Evolutionary conservation across 2,329 filamentous ascomycete species (phyloP).

Genomic region (Penicillium brasilianum): DNA sequence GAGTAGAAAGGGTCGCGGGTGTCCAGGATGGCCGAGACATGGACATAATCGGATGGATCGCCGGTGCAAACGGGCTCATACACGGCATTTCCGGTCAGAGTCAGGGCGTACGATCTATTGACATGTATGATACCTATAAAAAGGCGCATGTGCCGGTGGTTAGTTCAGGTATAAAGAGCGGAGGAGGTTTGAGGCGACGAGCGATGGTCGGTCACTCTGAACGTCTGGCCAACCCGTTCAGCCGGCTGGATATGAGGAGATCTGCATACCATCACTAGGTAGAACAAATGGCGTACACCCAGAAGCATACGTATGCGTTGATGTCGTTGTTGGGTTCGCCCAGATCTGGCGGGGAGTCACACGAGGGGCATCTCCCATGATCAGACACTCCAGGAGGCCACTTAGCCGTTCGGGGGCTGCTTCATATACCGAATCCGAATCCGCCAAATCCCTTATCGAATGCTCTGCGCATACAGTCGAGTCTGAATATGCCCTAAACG

Average conservation of each 20-base stretch:
- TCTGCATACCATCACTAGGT: constrained; percentile 59
- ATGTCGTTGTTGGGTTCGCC: constrained; percentile 46
- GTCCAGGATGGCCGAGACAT: constrained; percentile 63
- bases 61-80: constrained; percentile 57
- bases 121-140: constrained; percentile 47
- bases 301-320: constrained; percentile 44
- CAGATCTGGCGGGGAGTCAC: constrained; percentile 48
- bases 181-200: background rate
- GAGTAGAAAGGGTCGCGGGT: constrained; percentile 89
- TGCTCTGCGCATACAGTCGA: constrained; percentile 4
- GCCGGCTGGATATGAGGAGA: background rate
- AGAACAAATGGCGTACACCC: constrained; percentile 68
- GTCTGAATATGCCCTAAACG: constrained; percentile 7
- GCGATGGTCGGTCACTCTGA: background rate
- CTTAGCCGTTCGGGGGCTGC: constrained; percentile 16
- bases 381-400: constrained; percentile 26
- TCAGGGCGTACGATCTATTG: constrained; percentile 49
- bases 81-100: constrained; percentile 54
- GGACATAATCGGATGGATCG: constrained; percentile 36
- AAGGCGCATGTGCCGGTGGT: constrained; percentile 8
- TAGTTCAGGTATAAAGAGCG: background rate
- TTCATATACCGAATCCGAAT: constrained; percentile 20
- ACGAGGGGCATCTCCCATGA: constrained; percentile 41
- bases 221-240: background rate
- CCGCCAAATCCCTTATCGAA: constrained; percentile 2